Conservation (phyloP, 441 rosid species). For the Adansonia rubrostipa region DNA sequence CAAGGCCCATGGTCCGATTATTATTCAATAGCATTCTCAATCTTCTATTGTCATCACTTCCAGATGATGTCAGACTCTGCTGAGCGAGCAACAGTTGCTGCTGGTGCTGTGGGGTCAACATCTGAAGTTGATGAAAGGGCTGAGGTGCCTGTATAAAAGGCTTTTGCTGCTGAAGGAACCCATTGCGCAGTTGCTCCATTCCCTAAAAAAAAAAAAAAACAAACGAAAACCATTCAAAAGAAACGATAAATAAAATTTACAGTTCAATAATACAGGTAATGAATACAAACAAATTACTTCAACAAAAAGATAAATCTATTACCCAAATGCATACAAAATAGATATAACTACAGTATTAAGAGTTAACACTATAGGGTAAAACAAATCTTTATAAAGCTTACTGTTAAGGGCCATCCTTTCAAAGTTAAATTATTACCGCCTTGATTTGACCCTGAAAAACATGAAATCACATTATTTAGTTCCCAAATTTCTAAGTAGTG, state of each 20-base stretch:
- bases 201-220: constrained; percentile 51
- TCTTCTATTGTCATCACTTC: constrained; percentile 73
- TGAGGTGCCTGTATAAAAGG: constrained; percentile 80
- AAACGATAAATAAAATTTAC: constrained; percentile 7
- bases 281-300: not conserved
- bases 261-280: not conserved
- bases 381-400: constrained; percentile 42
- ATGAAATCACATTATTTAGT: constrained; percentile 16
- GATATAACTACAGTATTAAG: not conserved
- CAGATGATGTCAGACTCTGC: constrained; percentile 69
- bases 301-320: constrained; percentile 18
- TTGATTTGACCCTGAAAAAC: constrained; percentile 80
- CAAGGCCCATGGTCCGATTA: constrained; percentile 41
- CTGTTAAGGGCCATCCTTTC: constrained; percentile 96
- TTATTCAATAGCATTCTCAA: constrained; percentile 67
- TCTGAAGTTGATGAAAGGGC: constrained; percentile 77
- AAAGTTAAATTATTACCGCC: constrained; percentile 78
- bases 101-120: constrained; percentile 78
- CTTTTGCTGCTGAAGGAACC: constrained; percentile 72
- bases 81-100: constrained; percentile 88
- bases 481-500: not conserved
- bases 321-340: constrained; percentile 6
- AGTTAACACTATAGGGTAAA: not conserved
- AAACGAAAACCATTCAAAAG: constrained; percentile 19
- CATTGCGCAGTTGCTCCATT: constrained; percentile 70